Percentiles rank a stretch among this genome's conserved stretches.
Evolutionary conservation across 2,329 filamentous ascomycete genomes (phyloP).

Genomic region (Colletotrichum salicis): DNA sequence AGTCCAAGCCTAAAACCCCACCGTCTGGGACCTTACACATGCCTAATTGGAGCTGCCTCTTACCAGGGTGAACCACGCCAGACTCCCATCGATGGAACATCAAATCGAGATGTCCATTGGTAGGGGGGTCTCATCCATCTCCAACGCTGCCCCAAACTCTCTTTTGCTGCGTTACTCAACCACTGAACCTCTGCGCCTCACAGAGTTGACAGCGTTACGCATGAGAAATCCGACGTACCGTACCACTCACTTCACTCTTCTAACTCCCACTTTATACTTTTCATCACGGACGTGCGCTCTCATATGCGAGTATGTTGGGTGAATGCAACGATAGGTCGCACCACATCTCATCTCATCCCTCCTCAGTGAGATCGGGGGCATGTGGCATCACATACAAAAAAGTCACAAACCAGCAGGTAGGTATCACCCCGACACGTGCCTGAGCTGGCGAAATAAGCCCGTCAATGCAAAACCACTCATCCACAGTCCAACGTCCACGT

Average conservation of each 20-base stretch:
- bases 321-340: not conserved
- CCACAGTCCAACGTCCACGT: constrained; percentile 4
- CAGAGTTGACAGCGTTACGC: not conserved
- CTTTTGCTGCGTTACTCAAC: not conserved
- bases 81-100: constrained; percentile 2
- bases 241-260: not conserved
- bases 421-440: no score
- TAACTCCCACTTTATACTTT: not conserved
- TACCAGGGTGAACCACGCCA: constrained; percentile 10
- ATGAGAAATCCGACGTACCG: not conserved
- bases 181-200: not conserved
- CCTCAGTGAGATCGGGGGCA: not conserved
- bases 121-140: not conserved
- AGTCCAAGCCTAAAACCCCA: not conserved
- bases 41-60: no score
- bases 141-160: not conserved
- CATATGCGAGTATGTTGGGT: not conserved
- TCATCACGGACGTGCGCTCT: constrained; percentile 15
- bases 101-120: constrained; percentile 14
- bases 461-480: constrained; percentile 28
- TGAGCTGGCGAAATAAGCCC: constrained; percentile 23
- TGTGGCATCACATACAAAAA: constrained; percentile 5
- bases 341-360: not conserved
- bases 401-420: not conserved
- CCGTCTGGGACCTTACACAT: not conserved